Evolutionary conservation across 2,329 filamentous ascomycete species (phyloP), one percentile per base, ranked within the genome.

Genomic region (Aspergillus sp.): DNA sequence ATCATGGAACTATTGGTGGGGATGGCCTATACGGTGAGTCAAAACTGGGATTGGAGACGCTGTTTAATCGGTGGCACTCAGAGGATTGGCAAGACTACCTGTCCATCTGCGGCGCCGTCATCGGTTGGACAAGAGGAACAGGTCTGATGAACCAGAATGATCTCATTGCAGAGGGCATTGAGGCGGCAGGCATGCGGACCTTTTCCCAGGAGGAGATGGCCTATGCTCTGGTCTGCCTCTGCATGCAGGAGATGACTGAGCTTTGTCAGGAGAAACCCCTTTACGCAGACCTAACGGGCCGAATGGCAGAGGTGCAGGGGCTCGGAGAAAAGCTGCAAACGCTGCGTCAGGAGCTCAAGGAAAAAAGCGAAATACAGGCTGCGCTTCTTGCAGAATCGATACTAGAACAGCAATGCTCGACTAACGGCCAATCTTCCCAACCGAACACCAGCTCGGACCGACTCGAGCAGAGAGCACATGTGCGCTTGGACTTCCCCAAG

Each of bases 1-100:
- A 59, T 13, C 57, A 59, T 11, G 57, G 57, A 6, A 42, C 48
- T 13, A 38, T 59, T 3, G 57, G 57, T 3, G 50, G 50, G 0
- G 57, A 59, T 21, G 57, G 57, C 10, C 57, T 59, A 10, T 59
- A 59, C 32, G 30, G 41, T 17, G 57, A 59, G 42, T 59, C 57
- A 1, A 59, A 59, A 42, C 19, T 53, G 5, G 57, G 23, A 5
- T 23, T 59, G 1, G 57, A 59, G 44, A 36, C 57, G 3, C 13
- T 59, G 15, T 38, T 59, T 1, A 38, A 44, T 5, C 50, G 50
- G 5, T 44, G 48, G 30, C 21, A 55, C 25, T 59, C 57, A 1
- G 57, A 59, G n/a, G 21, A 42, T 2, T 59, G 57, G 57, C 30
- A 25, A 2, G 27, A 25, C 2, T 53, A 59, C 13, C 44, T 59